A percentile compares a stretch with the other conserved stretches of the same genome.
phyloP scores from a whole-genome alignment of 306 rosid genomes.

The Abrus pulchellus region DNA sequence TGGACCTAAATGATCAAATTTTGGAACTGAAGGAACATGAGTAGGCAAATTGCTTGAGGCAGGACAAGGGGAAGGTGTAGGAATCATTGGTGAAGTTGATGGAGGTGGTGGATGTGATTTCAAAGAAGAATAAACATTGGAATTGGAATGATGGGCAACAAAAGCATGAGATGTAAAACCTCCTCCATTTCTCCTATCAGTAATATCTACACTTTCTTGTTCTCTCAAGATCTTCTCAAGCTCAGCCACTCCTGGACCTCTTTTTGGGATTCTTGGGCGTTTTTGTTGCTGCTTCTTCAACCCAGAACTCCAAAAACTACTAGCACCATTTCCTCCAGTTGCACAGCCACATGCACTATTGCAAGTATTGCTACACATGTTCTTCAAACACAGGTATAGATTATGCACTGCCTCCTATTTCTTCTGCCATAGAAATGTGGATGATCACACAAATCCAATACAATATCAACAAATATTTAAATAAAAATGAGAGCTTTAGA shows the following conservation, averaged over 20 bases:
- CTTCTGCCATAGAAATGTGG: constrained; percentile 9
- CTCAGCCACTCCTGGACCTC: constrained; percentile 89
- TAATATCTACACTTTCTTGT: constrained; percentile 45
- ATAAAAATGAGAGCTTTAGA: constrained; percentile 18
- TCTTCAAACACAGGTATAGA: background rate
- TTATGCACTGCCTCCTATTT: background rate
- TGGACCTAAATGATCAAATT: constrained; percentile 46
- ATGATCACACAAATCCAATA: constrained; percentile 20
- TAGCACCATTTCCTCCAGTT: background rate
- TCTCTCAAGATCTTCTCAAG: constrained; percentile 78
- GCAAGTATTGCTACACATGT: constrained; percentile 58
- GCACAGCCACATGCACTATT: constrained; percentile 40
- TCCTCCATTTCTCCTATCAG: constrained; percentile 33
- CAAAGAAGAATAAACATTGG: constrained; percentile 38
- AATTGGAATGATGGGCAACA: constrained; percentile 36
- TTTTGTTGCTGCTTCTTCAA: constrained; percentile 49
- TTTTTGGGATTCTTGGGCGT: constrained; percentile 63
- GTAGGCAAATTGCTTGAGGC: background rate
- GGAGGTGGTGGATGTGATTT: constrained; percentile 13
- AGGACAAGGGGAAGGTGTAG: background rate
- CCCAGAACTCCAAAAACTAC: constrained; percentile 35
- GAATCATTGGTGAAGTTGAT: background rate
- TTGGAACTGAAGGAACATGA: constrained; percentile 29
- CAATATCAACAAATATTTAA: background rate
- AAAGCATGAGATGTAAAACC: constrained; percentile 46